Base-by-base conservation (phyloP, 2,329 filamentous ascomycete genomes). In the Fusarium globosum region DNA sequence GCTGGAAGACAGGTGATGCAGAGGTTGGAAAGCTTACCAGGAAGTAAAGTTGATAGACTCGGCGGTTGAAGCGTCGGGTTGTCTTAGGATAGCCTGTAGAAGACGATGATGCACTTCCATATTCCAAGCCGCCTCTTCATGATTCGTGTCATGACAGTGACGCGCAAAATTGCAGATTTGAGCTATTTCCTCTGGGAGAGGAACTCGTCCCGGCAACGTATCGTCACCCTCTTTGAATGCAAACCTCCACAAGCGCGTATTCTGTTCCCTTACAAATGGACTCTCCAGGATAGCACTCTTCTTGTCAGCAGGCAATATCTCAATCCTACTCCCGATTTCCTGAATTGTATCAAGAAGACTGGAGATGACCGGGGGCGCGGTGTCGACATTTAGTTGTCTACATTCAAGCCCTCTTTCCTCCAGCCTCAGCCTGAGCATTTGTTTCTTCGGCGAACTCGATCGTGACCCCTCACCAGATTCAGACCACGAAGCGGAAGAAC, bases 31-130 rank as follows among this genome's bases (percentile, higher is more conserved):
- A 2, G 20, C 58, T n/a, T 57, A 69, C 67, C 68, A 69, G 15
- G 53, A 63, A 7, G 63, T 57, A n/a, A 72, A 65, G 42, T 73
- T 61, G 38, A 73, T 42, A 1, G 52, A 4, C 1, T 13, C 6
- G 7, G 59, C 39, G 2, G 23, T 39, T 0, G 33, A 18, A 18
- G 28, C 36, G 1, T 52, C 49, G 2, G 63, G 58, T 3, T 64
- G n/a, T n/a, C 72, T 30, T 0, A 75, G 0, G 9, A 75, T 48
- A 38, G 65, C 52, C 18, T 75, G 46, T 0, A 75, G 16, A 0
- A 75, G 62, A 7, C 72, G 72, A 42, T 68, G 60, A 20, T 75
- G 73, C 8, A 75, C 72, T n/a, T 75, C 69, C 36, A 65, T 48
- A 28, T 75, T 75, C 72, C 69, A 75, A 2, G 53, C 45, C 2